Base-by-base conservation (phyloP, 2,329 filamentous ascomycete species). In the Aureobasidium sp. region DNA sequence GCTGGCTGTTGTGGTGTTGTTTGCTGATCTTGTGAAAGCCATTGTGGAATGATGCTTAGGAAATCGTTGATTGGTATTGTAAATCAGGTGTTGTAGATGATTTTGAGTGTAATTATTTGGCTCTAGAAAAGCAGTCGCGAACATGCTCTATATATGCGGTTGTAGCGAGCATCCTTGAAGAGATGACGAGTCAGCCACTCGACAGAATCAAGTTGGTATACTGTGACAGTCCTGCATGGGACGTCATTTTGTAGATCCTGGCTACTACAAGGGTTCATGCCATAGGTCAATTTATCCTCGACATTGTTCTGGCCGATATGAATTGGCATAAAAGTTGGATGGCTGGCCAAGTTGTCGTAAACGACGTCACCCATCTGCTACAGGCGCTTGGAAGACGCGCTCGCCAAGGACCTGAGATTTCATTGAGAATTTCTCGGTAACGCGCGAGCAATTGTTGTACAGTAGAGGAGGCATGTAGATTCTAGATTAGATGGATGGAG, bases 1-100 rank as follows among this genome's bases (percentile, higher is more conserved):
- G 44, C 75, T 70, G 48, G 76, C 75, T 64, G 74, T 74, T 25
- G 64, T 64, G 42, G 36, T 61, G 36, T 61, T 61, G 36, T 61
- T 61, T 44, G 57, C 57, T 42, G 57, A 20, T 51, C 57, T 51
- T 36, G 57, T 61, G 39, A 39, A 27, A 27, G 57, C 57, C 57
- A 61, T 61, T 27, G 27, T 61, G 34, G n/a, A 14, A 25, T 44
- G n/a, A n/a, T 61, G 37, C 22, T 31, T 44, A 27, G 4, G 41
- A 29, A 1, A 14, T 48, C 12, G 17, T 57, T 17, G 39, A 22
- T 42, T 34, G 52, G 39, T 44, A 44, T 17, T 17, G 11, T 15
- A 29, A 17, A 12, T n/a, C 11, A 47, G 8, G 14, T 36, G 14
- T 49, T 9, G 12, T n/a, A 58, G 20, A 29, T 58, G 14, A 17